Percentiles rank a stretch among this genome's conserved stretches.
phyloP scores from a whole-genome alignment of 176 grass and related monocot genomes.

The Areca catechu region DNA sequence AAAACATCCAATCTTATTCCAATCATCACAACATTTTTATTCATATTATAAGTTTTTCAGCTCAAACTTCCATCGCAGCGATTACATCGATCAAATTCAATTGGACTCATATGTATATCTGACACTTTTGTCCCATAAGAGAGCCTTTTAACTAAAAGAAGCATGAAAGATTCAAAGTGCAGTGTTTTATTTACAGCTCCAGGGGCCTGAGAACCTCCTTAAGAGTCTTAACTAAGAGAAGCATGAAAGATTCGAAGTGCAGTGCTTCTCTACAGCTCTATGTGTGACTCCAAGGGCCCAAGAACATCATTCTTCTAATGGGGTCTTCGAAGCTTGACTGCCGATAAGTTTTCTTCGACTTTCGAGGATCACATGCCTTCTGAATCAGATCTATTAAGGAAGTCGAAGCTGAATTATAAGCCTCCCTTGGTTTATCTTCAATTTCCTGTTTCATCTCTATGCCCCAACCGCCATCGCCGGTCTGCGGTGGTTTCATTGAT shows the following conservation, averaged over 20 bases:
- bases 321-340: conserved; percentile 43
- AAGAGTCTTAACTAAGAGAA: background rate
- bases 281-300: conserved; percentile 89
- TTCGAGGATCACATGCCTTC: conserved; percentile 12
- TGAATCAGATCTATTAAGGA: background rate
- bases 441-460: conserved; percentile 76
- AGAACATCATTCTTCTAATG: conserved; percentile 92
- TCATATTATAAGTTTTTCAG: no score
- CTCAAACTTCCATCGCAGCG: no score
- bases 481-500: conserved; percentile 61
- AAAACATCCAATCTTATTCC: no score
- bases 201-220: conserved; percentile 92
- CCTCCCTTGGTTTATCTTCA: conserved; percentile 65
- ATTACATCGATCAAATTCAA: no score
- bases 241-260: no score
- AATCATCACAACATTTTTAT: no score
- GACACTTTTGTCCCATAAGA: background rate
- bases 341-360: background rate
- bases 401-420: conserved; percentile 7
- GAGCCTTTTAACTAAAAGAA: no score
- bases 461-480: conserved; percentile 44
- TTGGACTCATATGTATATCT: no score
- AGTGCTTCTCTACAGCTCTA: conserved; percentile 17
- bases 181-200: conserved; percentile 11
- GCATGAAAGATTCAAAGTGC: background rate